Percentiles rank a stretch among this genome's conserved stretches.
phyloP scores from a whole-genome alignment of 208 protist species.

The Acanthamoeba triangularis region DNA sequence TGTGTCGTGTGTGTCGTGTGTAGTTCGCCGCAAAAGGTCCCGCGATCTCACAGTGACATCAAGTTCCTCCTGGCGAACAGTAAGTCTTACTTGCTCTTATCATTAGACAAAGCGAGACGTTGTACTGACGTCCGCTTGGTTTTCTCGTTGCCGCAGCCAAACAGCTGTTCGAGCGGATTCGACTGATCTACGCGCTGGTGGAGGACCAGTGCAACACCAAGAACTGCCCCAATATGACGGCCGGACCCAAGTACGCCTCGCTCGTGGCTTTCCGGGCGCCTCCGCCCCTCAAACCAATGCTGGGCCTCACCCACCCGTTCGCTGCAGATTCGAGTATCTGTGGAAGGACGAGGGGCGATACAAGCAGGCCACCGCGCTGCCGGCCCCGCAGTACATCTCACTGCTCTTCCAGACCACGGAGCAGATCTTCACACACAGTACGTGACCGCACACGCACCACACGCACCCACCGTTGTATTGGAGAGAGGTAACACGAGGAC shows the following conservation, averaged over 20 bases:
- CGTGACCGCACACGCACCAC: neutral
- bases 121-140: neutral
- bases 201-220: constrained; percentile 36
- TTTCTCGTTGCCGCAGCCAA: neutral
- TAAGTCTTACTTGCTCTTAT: neutral
- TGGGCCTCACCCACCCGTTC: neutral
- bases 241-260: neutral
- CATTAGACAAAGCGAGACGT: no score
- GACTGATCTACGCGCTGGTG: constrained; percentile 53
- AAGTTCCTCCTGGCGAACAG: neutral
- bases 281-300: neutral
- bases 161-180: constrained; percentile 32
- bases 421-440: constrained; percentile 17
- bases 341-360: constrained; percentile 44
- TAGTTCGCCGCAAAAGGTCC: neutral
- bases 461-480: no score
- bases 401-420: constrained; percentile 19
- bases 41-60: neutral
- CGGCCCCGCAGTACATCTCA: constrained; percentile 32
- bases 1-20: neutral
- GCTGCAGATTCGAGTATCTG: constrained; percentile 31
- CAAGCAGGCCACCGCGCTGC: neutral
- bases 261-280: neutral
- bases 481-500: no score
- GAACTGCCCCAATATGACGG: constrained; percentile 38